Conservation (phyloP, 2,329 filamentous ascomycete genomes). For the Plenodomus tracheiphilus region DNA sequence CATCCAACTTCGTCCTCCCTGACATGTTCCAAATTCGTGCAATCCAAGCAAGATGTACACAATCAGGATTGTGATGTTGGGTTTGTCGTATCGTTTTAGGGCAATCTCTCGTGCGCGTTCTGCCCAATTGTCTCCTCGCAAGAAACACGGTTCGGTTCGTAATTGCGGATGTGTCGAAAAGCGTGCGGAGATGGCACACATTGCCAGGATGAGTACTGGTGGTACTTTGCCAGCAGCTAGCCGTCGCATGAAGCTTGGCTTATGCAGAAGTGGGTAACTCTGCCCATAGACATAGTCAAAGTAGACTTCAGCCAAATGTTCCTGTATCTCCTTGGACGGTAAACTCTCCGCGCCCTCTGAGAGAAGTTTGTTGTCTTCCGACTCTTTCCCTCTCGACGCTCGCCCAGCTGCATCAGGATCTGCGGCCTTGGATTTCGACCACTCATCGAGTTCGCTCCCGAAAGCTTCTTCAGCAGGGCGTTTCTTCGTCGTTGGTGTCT, state of each 20-base stretch:
- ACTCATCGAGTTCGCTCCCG: slow-evolving; percentile 76
- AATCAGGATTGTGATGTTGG: slow-evolving; percentile 93
- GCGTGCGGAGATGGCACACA: slow-evolving; percentile 92
- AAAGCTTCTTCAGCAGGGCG: slow-evolving; percentile 86
- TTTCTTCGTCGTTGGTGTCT: slow-evolving; percentile 69
- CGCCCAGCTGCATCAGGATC: slow-evolving; percentile 59
- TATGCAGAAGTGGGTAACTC: slow-evolving; percentile 91
- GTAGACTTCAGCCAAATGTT: slow-evolving; percentile 91
- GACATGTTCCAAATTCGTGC: slow-evolving; percentile 96
- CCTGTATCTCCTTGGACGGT: slow-evolving; percentile 83
- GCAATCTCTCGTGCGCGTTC: slow-evolving; percentile 84
- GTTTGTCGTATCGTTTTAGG: slow-evolving; percentile 84
- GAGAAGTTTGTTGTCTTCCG: slow-evolving; percentile 75
- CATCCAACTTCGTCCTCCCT: slow-evolving; percentile 94
- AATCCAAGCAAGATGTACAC: slow-evolving; percentile 86
- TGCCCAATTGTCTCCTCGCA: slow-evolving; percentile 91
- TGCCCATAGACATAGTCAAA: slow-evolving; percentile 97
- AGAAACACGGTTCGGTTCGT: slow-evolving; percentile 74
- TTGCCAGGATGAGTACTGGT: slow-evolving; percentile 87
- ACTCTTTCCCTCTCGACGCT: slow-evolving; percentile 51
- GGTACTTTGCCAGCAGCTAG: slow-evolving; percentile 78
- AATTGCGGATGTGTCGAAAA: slow-evolving; percentile 89
- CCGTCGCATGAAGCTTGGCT: slow-evolving; percentile 94
- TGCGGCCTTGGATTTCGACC: slow-evolving; percentile 65
- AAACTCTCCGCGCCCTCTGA: slow-evolving; percentile 81